phyloP scores from a whole-genome alignment of 768 basidiomycete genomes.

The Boletus coccyginus region DNA sequence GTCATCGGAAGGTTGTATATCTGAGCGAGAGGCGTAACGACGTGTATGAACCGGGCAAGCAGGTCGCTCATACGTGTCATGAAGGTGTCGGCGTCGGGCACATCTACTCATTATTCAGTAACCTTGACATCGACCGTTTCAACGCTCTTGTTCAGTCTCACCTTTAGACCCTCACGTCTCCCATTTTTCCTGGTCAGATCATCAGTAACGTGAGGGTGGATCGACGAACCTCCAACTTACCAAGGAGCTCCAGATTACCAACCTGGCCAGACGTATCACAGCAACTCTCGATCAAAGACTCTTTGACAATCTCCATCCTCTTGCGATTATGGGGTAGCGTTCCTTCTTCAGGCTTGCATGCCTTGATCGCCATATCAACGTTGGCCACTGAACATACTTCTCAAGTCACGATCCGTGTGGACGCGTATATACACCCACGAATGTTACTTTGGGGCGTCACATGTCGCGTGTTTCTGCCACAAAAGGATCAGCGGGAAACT shows the following conservation, averaged over 20 bases:
- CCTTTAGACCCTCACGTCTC: constrained; percentile 64
- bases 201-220: neutral
- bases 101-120: constrained; percentile 42
- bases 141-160: constrained; percentile 21
- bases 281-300: constrained; percentile 76
- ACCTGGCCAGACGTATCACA: constrained; percentile 71
- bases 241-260: constrained; percentile 60
- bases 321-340: constrained; percentile 60
- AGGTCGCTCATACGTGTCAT: constrained; percentile 50
- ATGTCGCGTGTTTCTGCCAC: constrained; percentile 18
- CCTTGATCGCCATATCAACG: constrained; percentile 67
- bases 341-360: constrained; percentile 67
- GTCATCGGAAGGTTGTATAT: constrained; percentile 73
- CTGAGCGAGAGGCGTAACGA: constrained; percentile 61
- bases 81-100: constrained; percentile 48
- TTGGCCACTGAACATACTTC: constrained; percentile 42
- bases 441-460: constrained; percentile 45
- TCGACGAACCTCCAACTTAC: constrained; percentile 33
- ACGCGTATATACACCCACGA: constrained; percentile 26
- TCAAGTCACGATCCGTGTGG: neutral
- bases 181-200: constrained; percentile 51
- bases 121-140: neutral
- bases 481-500: neutral
- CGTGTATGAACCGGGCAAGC: constrained; percentile 68
- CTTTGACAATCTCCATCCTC: constrained; percentile 69